These are phyloP conservation scores for Synchytrium microbalum DNA, from an alignment of 371 early-diverging fungal genomes.

Conservation along the genomic window DNA sequence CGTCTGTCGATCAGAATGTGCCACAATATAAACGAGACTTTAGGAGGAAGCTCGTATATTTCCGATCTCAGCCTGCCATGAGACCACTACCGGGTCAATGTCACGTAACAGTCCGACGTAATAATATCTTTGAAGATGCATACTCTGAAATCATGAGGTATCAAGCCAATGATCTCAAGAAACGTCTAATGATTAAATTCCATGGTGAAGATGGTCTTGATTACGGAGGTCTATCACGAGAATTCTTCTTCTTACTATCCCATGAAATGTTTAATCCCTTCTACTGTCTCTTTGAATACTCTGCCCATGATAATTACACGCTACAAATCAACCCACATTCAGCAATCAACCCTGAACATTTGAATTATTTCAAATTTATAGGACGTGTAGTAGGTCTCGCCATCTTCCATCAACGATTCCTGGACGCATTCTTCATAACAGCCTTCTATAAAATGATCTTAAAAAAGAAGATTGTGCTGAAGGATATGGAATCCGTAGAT, in stretches of 20 bases:
- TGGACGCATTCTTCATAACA: slow-evolving; percentile 93
- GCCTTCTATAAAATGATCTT: slow-evolving; percentile 96
- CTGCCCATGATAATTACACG: slow-evolving; percentile 94
- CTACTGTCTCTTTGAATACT: slow-evolving; percentile 95
- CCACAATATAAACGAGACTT: slow-evolving; percentile 98
- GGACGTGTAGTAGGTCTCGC: slow-evolving; percentile 95
- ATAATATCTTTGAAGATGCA: slow-evolving; percentile 87
- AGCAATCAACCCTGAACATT: slow-evolving; percentile 94
- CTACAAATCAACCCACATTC: slow-evolving; percentile 95
- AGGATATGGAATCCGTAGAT: slow-evolving; percentile 95
- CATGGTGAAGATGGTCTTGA: slow-evolving; percentile 97
- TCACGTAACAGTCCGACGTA: slow-evolving; percentile 81
- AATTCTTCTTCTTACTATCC: slow-evolving; percentile 88
- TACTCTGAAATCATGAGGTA: slow-evolving; percentile 88
- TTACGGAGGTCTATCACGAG: slow-evolving; percentile 92
- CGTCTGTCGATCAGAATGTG: slow-evolving; percentile 84
- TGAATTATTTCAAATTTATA: slow-evolving; percentile 96
- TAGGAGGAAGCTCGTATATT: slow-evolving; percentile 90
- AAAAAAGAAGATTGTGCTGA: slow-evolving; percentile 72
- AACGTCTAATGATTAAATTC: slow-evolving; percentile 94
- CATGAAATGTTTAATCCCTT: slow-evolving; percentile 98
- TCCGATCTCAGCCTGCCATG: slow-evolving; percentile 86
- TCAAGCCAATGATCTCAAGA: slow-evolving; percentile 77
- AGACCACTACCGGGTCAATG: slow-evolving; percentile 88
- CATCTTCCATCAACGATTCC: slow-evolving; percentile 92